phyloP scores from a whole-genome alignment of 495 filamentous ascomycete species.

The Talaromyces nanjingensis region DNA sequence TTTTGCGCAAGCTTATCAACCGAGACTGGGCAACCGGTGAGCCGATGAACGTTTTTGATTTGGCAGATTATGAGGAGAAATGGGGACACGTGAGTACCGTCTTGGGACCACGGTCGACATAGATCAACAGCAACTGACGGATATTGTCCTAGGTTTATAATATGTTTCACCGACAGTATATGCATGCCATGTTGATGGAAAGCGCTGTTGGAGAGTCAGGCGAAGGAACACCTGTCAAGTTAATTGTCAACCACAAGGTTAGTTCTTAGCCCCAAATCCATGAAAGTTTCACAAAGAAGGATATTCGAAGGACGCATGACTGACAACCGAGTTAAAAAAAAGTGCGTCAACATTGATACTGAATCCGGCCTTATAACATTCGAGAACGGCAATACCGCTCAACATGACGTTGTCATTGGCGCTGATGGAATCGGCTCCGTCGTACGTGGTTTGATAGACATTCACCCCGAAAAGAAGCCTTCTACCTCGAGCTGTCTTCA shows the following conservation, averaged over 20 bases:
- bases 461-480: conserved; percentile 37
- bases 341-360: conserved; percentile 32
- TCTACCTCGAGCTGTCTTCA: conserved; percentile 40
- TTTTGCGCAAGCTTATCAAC: conserved; percentile 41
- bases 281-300: not conserved
- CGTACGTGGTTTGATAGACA: conserved; percentile 33
- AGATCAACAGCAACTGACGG: not conserved
- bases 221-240: conserved; percentile 31
- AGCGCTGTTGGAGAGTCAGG: conserved; percentile 35
- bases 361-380: conserved; percentile 30
- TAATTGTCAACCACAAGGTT: conserved; percentile 38
- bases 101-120: not conserved
- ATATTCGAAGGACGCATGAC: not conserved
- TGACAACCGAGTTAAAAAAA: conserved; percentile 5
- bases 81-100: conserved; percentile 30
- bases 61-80: conserved; percentile 36
- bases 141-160: conserved; percentile 28
- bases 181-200: conserved; percentile 48
- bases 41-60: conserved; percentile 35
- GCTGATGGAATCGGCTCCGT: conserved; percentile 40
- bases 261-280: not conserved
- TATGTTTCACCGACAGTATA: conserved; percentile 50
- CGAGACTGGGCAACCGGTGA: conserved; percentile 43
- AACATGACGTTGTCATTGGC: conserved; percentile 36
- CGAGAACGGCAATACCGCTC: conserved; percentile 21